Base-by-base conservation (phyloP, 1,139 yeast species). In the Kurtzmaniella quercitrusa region DNA sequence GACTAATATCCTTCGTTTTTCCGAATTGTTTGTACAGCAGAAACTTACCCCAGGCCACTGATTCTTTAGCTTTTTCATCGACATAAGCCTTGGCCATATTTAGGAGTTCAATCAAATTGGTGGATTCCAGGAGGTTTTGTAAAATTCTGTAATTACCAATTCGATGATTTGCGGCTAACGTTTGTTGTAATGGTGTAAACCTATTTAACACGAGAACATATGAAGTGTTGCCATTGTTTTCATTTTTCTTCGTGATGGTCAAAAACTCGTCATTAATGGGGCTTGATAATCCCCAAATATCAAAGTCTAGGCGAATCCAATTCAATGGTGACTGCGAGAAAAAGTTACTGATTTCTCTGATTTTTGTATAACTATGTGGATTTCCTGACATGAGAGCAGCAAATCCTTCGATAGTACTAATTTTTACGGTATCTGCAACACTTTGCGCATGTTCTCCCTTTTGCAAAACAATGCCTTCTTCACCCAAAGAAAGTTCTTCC, bases 321-420 rank as follows among this genome's bases (percentile, higher is more conserved):
- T 41, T 20, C 1, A 57, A 41, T 1, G 33, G 33, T 36, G 60
- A 52, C 3, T 38, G 28, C 35, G 50, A 50, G 1, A 63, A 52
- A 1, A 38, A 44, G 12, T 43, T 45, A 4, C 46, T 37, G 9
- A 45, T 42, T 20, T 50, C 47, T 32, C 42, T 56, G 9, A 50
- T 51, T 3, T 47, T 38, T 2, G 45, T 38, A 17, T 6, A 19
- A 11, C 4, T n/a, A 19, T 11, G 16, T 12, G 4, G 15, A 8
- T 50, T 50, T 7, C 46, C 45, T 6, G 48, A 41, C 26, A 57
- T 57, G 12, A 65, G 42, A 3, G 58, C 59, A n/a, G 56, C 45
- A 43, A 68, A 60, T 2, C 75, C 74, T 28, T 66, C 70, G 20
- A 59, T 47, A 0, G 74, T 61, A 2, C 50, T 49, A 32, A 68